Evolutionary conservation across 2,329 filamentous ascomycete genomes (phyloP).

Genomic region (Zalaria sp.): DNA sequence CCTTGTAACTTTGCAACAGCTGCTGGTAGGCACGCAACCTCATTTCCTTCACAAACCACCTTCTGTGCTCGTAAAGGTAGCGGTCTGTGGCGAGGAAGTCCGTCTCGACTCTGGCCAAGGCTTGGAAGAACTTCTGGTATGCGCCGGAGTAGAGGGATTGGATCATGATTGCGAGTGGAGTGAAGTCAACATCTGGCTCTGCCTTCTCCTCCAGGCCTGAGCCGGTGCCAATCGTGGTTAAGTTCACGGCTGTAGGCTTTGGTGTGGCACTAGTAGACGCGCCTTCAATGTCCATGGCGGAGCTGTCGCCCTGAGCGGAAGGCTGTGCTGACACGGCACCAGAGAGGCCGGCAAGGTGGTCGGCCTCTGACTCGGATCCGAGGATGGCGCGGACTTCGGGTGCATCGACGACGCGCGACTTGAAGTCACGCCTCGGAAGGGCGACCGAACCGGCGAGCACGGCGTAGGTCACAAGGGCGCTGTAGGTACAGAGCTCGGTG

Average conservation of each 20-base stretch:
- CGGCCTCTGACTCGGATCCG: conserved; percentile 58
- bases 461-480: conserved; percentile 84
- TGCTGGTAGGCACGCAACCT: conserved; percentile 91
- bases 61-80: conserved; percentile 88
- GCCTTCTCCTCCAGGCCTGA: conserved; percentile 58
- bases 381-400: conserved; percentile 97
- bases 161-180: conserved; percentile 73
- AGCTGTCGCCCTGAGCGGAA: conserved; percentile 58
- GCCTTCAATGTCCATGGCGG: conserved; percentile 26
- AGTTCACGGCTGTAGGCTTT: conserved; percentile 63
- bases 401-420: conserved; percentile 95
- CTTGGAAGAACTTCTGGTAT: conserved; percentile 87
- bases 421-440: conserved; percentile 95
- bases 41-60: conserved; percentile 98
- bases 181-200: conserved; percentile 78
- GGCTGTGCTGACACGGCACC: conserved; percentile 72
- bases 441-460: conserved; percentile 89
- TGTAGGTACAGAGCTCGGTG: conserved; percentile 97
- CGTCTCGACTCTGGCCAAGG: conserved; percentile 80
- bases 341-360: conserved; percentile 70
- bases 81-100: conserved; percentile 88
- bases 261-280: conserved; percentile 31
- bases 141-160: conserved; percentile 85
- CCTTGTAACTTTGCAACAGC: conserved; percentile 89
- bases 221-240: conserved; percentile 62